Evolutionary conservation across 176 grass and related monocot genomes (phyloP).

Genomic region (Tillandsia leiboldiana): DNA sequence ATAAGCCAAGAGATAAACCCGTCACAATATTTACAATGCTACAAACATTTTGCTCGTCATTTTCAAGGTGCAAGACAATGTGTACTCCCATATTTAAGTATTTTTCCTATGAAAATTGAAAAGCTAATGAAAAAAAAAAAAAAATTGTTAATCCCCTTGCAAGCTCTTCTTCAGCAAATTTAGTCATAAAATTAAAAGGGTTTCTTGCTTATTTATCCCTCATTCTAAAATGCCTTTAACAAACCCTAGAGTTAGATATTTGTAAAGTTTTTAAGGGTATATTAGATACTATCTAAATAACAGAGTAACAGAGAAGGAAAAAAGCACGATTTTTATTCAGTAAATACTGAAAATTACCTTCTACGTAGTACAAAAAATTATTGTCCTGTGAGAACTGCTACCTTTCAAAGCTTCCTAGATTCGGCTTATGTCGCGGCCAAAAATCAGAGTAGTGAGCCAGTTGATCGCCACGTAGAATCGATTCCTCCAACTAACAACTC

Average conservation of each 20-base stretch:
- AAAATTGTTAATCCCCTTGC: too few relatives aligned
- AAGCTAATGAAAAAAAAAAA: too few relatives aligned
- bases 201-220: too few relatives aligned
- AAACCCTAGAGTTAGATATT: background rate
- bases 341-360: background rate
- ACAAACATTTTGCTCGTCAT: too few relatives aligned
- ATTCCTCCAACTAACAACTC: slow-evolving; percentile 95
- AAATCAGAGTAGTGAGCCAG: slow-evolving; percentile 84
- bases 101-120: too few relatives aligned
- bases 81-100: too few relatives aligned
- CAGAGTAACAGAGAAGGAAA: background rate
- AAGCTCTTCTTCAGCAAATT: too few relatives aligned
- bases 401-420: slow-evolving; percentile 32
- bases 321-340: background rate
- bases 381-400: background rate
- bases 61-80: too few relatives aligned
- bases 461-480: slow-evolving; percentile 90
- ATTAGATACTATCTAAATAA: background rate
- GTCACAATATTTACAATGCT: too few relatives aligned
- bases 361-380: background rate
- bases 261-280: background rate
- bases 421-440: slow-evolving; percentile 82
- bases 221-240: too few relatives aligned
- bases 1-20: too few relatives aligned
- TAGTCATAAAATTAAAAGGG: too few relatives aligned